Conservation (phyloP, 352 stramenopile genomes). For the Globisporangium barbulae region DNA sequence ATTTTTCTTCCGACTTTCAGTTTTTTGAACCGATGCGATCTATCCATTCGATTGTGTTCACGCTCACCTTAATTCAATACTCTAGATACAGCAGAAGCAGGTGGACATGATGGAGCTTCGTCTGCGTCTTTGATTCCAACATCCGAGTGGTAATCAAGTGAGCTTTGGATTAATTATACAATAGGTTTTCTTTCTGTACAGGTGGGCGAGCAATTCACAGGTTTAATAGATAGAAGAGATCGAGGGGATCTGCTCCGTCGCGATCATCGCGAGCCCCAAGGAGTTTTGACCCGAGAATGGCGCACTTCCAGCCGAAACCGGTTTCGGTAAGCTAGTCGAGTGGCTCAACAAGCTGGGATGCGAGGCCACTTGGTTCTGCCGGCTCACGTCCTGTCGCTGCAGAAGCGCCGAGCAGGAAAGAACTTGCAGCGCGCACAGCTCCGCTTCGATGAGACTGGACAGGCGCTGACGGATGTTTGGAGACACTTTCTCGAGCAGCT, state of each 20-base stretch:
- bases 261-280: constrained; percentile 47
- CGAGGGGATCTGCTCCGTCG: constrained; percentile 46
- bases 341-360: constrained; percentile 20
- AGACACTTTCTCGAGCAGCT: constrained; percentile 68
- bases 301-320: not conserved
- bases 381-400: constrained; percentile 42
- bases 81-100: not conserved
- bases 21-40: not conserved
- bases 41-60: not conserved
- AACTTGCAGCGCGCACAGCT: constrained; percentile 79
- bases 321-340: constrained; percentile 13
- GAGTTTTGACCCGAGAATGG: constrained; percentile 19
- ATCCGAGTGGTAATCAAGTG: not conserved
- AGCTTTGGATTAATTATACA: constrained; percentile 16
- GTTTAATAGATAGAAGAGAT: constrained; percentile 60
- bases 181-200: constrained; percentile 10
- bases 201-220: not conserved
- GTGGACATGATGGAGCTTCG: not conserved
- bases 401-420: constrained; percentile 72
- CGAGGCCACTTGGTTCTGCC: constrained; percentile 22
- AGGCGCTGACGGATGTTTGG: constrained; percentile 65
- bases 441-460: constrained; percentile 71
- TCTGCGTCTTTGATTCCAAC: not conserved
- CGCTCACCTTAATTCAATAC: not conserved
- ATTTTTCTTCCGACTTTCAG: not conserved